Evolutionary conservation across 2,329 filamentous ascomycete species (phyloP).

Genomic region (Claviceps sp.): DNA sequence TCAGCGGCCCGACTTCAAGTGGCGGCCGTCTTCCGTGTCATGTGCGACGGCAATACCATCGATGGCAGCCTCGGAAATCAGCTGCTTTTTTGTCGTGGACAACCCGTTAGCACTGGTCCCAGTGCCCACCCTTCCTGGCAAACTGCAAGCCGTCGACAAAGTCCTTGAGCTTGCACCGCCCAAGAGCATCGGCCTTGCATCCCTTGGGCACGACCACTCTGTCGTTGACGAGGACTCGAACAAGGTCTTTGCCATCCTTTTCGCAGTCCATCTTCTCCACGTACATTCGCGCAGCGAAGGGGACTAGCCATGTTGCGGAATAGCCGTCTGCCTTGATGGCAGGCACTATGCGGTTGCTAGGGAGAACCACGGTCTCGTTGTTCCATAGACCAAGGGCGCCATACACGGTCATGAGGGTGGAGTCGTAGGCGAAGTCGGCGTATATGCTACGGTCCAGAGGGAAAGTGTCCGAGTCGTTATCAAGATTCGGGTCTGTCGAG

Average conservation of each 20-base stretch:
- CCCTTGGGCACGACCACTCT: conserved; percentile 58
- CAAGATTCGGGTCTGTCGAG: conserved; percentile 64
- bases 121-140: conserved; percentile 57
- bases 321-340: conserved; percentile 49
- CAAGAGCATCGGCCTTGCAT: conserved; percentile 57
- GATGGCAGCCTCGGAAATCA: too few species aligned
- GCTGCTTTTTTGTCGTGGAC: too few species aligned
- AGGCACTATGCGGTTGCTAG: conserved; percentile 34
- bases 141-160: conserved; percentile 69
- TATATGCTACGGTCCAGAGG: conserved; percentile 58
- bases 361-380: conserved; percentile 35
- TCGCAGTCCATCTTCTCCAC: conserved; percentile 74
- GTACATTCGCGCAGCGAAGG: conserved; percentile 70
- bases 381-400: conserved; percentile 71
- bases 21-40: too few species aligned
- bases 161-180: conserved; percentile 53
- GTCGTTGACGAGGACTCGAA: conserved; percentile 74
- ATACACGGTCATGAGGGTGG: conserved; percentile 67
- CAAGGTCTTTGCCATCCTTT: conserved; percentile 46
- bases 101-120: conserved; percentile 44
- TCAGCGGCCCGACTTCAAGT: too few species aligned
- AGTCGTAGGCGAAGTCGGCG: conserved; percentile 88
- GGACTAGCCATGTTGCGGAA: conserved; percentile 65
- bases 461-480: conserved; percentile 54
- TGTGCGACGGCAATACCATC: too few species aligned